phyloP scores from a whole-genome alignment of 192 early-diverging fungal genomes.

The Backusella circina region DNA sequence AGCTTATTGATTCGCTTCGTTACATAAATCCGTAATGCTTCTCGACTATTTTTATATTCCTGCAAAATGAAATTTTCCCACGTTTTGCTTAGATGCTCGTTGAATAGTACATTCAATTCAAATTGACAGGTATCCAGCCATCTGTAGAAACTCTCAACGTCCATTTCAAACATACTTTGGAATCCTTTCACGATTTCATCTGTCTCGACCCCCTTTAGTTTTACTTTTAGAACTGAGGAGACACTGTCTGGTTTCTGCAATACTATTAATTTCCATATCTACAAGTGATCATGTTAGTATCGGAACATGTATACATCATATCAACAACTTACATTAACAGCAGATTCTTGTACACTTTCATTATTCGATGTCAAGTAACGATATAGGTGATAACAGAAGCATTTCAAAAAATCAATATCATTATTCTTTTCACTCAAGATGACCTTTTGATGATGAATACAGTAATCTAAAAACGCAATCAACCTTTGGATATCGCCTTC shows the following conservation, averaged over 20 bases:
- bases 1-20: slow-evolving; percentile 47
- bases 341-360: slow-evolving; percentile 34
- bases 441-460: slow-evolving; percentile 62
- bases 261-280: slow-evolving; percentile 59
- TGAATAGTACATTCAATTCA: slow-evolving; percentile 54
- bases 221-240: slow-evolving; percentile 35
- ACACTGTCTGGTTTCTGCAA: slow-evolving; percentile 53
- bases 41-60: slow-evolving; percentile 48
- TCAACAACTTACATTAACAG: slow-evolving; percentile 49
- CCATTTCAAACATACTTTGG: slow-evolving; percentile 49
- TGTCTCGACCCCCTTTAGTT: slow-evolving; percentile 13
- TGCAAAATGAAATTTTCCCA: slow-evolving; percentile 54
- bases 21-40: slow-evolving; percentile 40
- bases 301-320: background rate
- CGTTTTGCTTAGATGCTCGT: slow-evolving; percentile 42
- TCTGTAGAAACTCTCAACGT: slow-evolving; percentile 47
- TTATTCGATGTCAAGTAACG: slow-evolving; percentile 39
- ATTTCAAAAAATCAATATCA: slow-evolving; percentile 60
- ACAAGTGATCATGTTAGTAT: background rate
- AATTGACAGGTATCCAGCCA: slow-evolving; percentile 52
- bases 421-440: slow-evolving; percentile 45
- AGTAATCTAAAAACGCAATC: slow-evolving; percentile 45
- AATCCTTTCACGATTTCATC: slow-evolving; percentile 54
- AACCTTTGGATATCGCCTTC: slow-evolving; percentile 21
- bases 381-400: slow-evolving; percentile 61